These are phyloP conservation scores for Oropetium thomaeum DNA, from an alignment of 176 grass and related monocot species.

Conservation along the genomic window DNA sequence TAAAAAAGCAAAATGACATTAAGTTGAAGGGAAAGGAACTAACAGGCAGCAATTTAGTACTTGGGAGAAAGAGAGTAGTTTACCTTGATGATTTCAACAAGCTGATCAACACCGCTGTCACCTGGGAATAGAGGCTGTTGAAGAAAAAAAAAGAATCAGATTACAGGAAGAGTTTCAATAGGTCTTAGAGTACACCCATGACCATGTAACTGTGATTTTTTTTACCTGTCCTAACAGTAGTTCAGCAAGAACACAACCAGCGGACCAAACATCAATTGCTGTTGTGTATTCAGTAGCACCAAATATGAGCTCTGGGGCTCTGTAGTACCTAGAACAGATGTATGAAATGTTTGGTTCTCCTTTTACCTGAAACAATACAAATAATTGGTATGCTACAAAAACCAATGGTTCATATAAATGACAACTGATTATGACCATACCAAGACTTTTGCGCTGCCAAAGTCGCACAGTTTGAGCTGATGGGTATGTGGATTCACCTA, in stretches of 20 bases:
- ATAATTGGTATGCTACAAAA: conserved; percentile 11
- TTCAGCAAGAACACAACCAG: conserved; percentile 90
- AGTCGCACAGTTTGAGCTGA: conserved; percentile 94
- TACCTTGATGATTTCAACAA: conserved; percentile 98
- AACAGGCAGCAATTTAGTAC: not conserved
- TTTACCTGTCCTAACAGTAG: conserved; percentile 75
- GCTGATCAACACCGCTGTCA: conserved; percentile 89
- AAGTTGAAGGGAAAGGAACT: conserved; percentile 14
- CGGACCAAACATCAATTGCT: conserved; percentile 92
- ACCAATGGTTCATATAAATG: not conserved
- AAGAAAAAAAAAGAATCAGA: not conserved
- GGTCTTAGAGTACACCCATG: conserved; percentile 8
- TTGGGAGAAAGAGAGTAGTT: conserved; percentile 6
- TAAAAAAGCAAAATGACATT: conserved; percentile 8
- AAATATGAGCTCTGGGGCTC: conserved; percentile 96
- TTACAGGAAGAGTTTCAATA: conserved; percentile 7
- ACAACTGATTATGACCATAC: conserved; percentile 36
- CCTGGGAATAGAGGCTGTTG: conserved; percentile 92
- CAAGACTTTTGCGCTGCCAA: conserved; percentile 96
- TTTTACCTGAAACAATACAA: conserved; percentile 60
- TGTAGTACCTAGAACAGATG: too few species aligned
- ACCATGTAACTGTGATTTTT: not conserved
- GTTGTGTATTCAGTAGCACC: conserved; percentile 89
- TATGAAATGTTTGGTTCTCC: conserved; percentile 97
- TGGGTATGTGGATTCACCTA: conserved; percentile 96